Base-by-base conservation (phyloP, 768 basidiomycete genomes). In the Tylopilus cervinicoccineus region DNA sequence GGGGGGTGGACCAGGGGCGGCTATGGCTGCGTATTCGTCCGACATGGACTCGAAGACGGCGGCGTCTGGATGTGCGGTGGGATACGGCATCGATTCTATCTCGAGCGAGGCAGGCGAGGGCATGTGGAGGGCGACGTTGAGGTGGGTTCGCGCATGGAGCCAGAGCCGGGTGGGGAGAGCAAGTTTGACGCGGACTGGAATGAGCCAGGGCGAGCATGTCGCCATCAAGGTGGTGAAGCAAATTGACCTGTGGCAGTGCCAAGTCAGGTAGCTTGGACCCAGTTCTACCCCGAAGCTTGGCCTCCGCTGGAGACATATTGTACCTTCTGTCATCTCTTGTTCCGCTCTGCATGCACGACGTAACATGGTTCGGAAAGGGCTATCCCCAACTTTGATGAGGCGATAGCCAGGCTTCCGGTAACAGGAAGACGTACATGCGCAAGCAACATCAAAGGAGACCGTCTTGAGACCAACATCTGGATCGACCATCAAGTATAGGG, bases 1-100 rank as follows among this genome's bases (percentile, higher is more conserved):
- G 13, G 42, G 33, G 36, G 31, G 43, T 27, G 58, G 6, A 28
- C 27, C 19, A 1, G 17, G 26, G 4, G 51, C 29, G 39, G 55
- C 53, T 37, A 56, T 28, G 36, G 55, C 44, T 17, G 51, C 47
- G 46, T 75, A 72, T 43, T 74, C 71, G 0, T 66, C 44, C 1
- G 68, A 61, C 47, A 61, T 42, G 33, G 59, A 52, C 45, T 76
- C 73, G 47, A 75, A 75, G 2, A 74, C 54, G 31, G 71, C 58
- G 1, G 50, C 0, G 45, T 75, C 68, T 12, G 65, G 67, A 5
- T 56, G 51, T 12, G 54, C 29, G 1, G 47, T 49, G 0, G 72
- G 71, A 41, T 72, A 70, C n/a, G 68, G 67, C 51, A 68, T 60
- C 1, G 65, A 54, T 40, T 55, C 59, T 4, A 74, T 53, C 22